Base-by-base conservation (phyloP, 2,329 filamentous ascomycete species). In the Incumbomyces delicatus region DNA sequence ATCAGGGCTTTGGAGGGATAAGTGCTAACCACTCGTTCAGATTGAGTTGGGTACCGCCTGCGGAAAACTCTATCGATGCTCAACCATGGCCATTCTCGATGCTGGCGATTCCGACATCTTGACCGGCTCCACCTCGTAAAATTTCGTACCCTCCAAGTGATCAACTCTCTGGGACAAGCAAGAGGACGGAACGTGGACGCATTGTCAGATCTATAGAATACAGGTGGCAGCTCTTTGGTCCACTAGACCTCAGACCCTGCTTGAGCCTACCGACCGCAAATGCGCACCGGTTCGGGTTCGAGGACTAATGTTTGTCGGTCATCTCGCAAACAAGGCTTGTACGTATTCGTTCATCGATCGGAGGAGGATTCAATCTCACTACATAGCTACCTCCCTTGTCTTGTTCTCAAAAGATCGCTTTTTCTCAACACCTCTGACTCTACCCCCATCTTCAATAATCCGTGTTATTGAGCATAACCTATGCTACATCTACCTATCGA, bases 71-170 rank as follows among this genome's bases (percentile, higher is more conserved):
- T 98, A 94, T 85, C 81, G 88, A 62, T 94, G 87, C 82, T 90
- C 87, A 60, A 95, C 89, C 73, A 94, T 98, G 85, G 83, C 89
- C 62, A 85, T 96, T 67, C 76, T 96, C 60, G 92, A 98, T 73
- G 88, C 89, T 68, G 92, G 90, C 81, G 85, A 96, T 81, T 95
- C 87, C 61, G 92, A 98, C 73, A 98, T 98, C 72, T 80, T 98
- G 63, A 83, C 76, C 73, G 81, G 87, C 29, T 45, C 42, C 11
- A 45, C 42, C 13, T 29, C 42, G 30, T 45, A 45, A 44, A 30
- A 10, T 27, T 12, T 30, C 14, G 14, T 10, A 17, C n/a, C 13
- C 27, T 20, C 31, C 11, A 34, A 5, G 8, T 14, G 3, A 32
- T 17, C 8, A 6, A 33, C 27, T 22, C 11, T 12, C 18, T 16